phyloP scores from a whole-genome alignment of 495 filamentous ascomycete genomes.

The Hapsidospora chrysogenum region DNA sequence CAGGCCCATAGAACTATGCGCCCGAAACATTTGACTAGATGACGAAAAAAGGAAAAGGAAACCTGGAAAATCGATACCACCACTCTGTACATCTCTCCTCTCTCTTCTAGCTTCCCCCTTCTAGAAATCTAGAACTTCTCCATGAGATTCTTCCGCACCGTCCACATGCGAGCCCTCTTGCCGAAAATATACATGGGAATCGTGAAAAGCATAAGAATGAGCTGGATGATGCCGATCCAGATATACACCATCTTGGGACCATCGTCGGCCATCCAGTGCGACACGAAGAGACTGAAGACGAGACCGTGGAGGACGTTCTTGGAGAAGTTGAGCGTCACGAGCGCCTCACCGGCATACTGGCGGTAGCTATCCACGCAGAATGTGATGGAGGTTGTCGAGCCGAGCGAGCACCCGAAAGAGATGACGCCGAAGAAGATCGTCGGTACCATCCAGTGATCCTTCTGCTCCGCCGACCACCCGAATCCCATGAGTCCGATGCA shows the following conservation, averaged over 20 bases:
- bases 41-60: too few species aligned
- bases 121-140: constrained; percentile 65
- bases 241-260: constrained; percentile 68
- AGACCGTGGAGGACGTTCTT: constrained; percentile 90
- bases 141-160: constrained; percentile 74
- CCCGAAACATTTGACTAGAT: too few species aligned
- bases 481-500: constrained; percentile 83
- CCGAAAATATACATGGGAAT: constrained; percentile 96
- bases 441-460: constrained; percentile 78
- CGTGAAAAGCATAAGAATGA: constrained; percentile 53
- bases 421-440: constrained; percentile 86
- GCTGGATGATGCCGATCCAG: constrained; percentile 72
- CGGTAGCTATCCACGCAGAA: constrained; percentile 90
- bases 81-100: too few species aligned
- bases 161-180: constrained; percentile 94
- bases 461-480: constrained; percentile 67
- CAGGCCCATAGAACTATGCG: too few species aligned
- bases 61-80: too few species aligned
- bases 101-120: too few species aligned
- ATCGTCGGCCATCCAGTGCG: constrained; percentile 59
- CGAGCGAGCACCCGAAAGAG: constrained; percentile 85
- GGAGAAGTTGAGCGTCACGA: constrained; percentile 87
- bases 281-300: constrained; percentile 83
- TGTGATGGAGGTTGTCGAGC: constrained; percentile 86
- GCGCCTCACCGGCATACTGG: constrained; percentile 84